Evolutionary conservation across 805 yeast genomes (phyloP), one percentile per base, ranked within the genome.

Genomic region (Kregervanrija delftensis): DNA sequence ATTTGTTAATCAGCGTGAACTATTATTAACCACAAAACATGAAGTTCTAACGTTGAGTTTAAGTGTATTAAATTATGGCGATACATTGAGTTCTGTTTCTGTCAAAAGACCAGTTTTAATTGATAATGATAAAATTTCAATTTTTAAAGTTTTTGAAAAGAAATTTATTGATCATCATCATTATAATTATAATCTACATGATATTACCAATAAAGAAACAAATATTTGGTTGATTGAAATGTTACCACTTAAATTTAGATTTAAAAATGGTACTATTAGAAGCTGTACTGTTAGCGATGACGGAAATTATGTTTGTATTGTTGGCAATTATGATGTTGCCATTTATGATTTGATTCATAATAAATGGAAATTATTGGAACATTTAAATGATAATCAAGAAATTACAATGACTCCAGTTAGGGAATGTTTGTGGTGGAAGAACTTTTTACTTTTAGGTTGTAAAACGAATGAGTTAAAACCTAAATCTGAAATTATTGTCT

Each of bases 81-180:
- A 40, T 16, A 47, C 53, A 2, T 52, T 53, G 28, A 57, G 55
- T 35, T 53, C 60, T 3, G 53, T 51, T 11, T 47, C 55, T 8
- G 42, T 57, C 16, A 60, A 58, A 41, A 54, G 77, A 33, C 79
- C 81, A 0, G 56, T 74, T 2, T 51, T 76, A 22, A 55, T 60
- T 41, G 59, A 68, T 28, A 64, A 59, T 42, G 72, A 72, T 47
- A 63, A 65, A 17, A 51, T 76, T 13, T 51, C 66, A 41, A 52
- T 76, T 2, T 75, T 73, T 53, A 66, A 72, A 44, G 79, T 76
- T 11, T 71, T 63, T 35, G 74, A 71, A 37, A 74, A 71, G 48
- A 61, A 70, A 52, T 43, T 57, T 50, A 47, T 67, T 60, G 56
- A 71, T 60, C 47, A 71, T 60, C 49, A 67, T 58, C 51, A 65